Evolutionary conservation across 352 stramenopile genomes (phyloP).

Genomic region (Elongisporangium undulatum): DNA sequence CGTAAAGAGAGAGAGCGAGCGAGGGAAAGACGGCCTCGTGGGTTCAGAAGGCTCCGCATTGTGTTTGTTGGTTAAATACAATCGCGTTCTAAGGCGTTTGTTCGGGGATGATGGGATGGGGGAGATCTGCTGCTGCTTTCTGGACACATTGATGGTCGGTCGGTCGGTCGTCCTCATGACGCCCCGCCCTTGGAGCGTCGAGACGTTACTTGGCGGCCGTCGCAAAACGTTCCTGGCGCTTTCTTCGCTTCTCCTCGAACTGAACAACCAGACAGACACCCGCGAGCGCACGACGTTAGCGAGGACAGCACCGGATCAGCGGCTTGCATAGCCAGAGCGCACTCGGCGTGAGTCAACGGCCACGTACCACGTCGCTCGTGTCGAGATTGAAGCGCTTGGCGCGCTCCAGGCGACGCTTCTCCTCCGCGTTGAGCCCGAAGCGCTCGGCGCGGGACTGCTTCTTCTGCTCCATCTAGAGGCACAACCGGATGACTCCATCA

Average conservation of each 20-base stretch:
- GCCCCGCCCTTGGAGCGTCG: neutral
- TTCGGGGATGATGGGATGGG: neutral
- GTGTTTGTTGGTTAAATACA: conserved; percentile 3
- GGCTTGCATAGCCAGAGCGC: neutral
- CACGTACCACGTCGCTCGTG: conserved; percentile 68
- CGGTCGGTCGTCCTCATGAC: neutral
- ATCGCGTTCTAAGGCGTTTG: conserved; percentile 1
- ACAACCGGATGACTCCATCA: conserved; percentile 4
- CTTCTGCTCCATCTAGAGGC: conserved; percentile 68
- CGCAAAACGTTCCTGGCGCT: conserved; percentile 66
- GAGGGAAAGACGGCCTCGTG: neutral
- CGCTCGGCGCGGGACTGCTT: conserved; percentile 73
- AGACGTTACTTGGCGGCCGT: conserved; percentile 12
- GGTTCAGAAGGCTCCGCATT: neutral
- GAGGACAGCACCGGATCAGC: conserved; percentile 7
- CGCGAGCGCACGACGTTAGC: neutral
- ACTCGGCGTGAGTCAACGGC: neutral
- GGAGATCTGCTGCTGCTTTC: neutral
- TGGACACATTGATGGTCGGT: neutral
- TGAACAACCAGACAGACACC: conserved; percentile 11
- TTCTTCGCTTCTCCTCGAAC: conserved; percentile 73
- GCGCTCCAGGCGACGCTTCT: conserved; percentile 75
- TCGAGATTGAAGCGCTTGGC: conserved; percentile 83
- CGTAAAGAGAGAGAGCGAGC: neutral
- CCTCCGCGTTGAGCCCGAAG: conserved; percentile 79